Conservation (phyloP, 2,329 filamentous ascomycete genomes). For the Beauveria brongniartii region DNA sequence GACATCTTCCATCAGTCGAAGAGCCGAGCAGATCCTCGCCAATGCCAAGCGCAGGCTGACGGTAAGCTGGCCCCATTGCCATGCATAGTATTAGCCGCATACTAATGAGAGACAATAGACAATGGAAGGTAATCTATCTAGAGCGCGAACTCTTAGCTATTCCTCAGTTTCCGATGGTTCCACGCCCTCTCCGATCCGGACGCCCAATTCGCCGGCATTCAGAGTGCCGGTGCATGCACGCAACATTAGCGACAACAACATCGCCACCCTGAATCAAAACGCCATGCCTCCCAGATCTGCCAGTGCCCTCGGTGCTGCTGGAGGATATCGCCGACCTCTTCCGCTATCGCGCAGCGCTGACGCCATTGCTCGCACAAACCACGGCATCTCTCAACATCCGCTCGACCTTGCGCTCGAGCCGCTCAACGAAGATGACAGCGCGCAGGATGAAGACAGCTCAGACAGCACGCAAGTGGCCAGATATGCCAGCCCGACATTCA, state of each 20-base stretch:
- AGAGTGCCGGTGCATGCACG: conserved; percentile 19
- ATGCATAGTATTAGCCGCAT: background rate
- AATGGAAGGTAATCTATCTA: conserved; percentile 85
- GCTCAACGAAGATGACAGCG: conserved; percentile 44
- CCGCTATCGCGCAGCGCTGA: conserved; percentile 37
- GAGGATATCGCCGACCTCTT: conserved; percentile 46
- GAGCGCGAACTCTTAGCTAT: conserved; percentile 59
- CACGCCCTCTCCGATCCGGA: conserved; percentile 43
- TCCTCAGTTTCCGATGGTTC: conserved; percentile 38
- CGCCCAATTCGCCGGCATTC: conserved; percentile 17
- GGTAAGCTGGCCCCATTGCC: conserved; percentile 42
- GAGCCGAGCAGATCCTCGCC: conserved; percentile 83
- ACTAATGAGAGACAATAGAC: conserved; percentile 45
- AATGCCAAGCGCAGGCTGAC: conserved; percentile 87
- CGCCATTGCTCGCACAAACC: conserved; percentile 24
- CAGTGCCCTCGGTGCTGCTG: conserved; percentile 54
- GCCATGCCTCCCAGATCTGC: conserved; percentile 47
- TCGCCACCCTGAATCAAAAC: conserved; percentile 15
- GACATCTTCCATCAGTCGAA: conserved; percentile 66
- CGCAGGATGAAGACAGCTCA: conserved; percentile 22
- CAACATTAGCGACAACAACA: conserved; percentile 25
- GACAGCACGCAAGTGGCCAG: conserved; percentile 27
- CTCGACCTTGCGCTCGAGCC: conserved; percentile 41
- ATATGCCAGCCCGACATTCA: conserved; percentile 37
- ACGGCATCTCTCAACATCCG: conserved; percentile 31